These are phyloP conservation scores for Mrakia blollopis DNA, from an alignment of 768 basidiomycete genomes.

Conservation along the genomic window DNA sequence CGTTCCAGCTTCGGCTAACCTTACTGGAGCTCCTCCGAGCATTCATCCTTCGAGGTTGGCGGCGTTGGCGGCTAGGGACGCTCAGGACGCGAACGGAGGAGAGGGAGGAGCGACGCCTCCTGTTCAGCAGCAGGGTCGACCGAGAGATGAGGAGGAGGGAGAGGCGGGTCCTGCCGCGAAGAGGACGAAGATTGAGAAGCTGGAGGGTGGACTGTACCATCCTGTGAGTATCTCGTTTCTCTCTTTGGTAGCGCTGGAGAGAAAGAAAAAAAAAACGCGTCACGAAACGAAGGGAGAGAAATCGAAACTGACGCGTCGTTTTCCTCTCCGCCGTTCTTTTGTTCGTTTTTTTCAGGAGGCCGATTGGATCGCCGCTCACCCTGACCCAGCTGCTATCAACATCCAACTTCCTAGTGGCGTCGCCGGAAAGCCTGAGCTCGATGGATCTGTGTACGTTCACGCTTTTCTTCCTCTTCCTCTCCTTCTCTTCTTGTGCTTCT, in stretches of 20 bases:
- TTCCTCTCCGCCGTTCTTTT: conserved; percentile 3
- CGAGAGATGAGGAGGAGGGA: conserved; percentile 59
- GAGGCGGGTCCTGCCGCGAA: conserved; percentile 78
- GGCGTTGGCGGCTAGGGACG: conserved; percentile 52
- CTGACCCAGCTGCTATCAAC: conserved; percentile 78
- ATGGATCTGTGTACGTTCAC: conserved; percentile 42
- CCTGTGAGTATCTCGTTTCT: conserved; percentile 48
- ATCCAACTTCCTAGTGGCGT: conserved; percentile 73
- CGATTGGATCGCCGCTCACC: conserved; percentile 88
- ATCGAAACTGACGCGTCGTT: background rate
- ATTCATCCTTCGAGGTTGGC: conserved; percentile 68
- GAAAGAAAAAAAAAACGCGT: too few species aligned
- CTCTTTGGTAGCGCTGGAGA: background rate
- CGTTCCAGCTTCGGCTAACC: conserved; percentile 58
- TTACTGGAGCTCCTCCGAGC: conserved; percentile 47
- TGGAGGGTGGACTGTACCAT: conserved; percentile 77
- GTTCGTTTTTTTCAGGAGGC: conserved; percentile 38
- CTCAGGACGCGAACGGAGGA: conserved; percentile 41
- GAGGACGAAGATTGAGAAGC: conserved; percentile 75
- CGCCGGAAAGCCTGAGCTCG: conserved; percentile 84
- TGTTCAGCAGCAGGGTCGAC: conserved; percentile 55
- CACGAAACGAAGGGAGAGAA: too few species aligned
- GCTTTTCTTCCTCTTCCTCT: background rate
- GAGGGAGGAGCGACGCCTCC: conserved; percentile 29
- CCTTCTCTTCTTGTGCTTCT: background rate